These are phyloP conservation scores for Xylaria cubensis DNA, from an alignment of 495 filamentous ascomycete genomes.

Conservation along the genomic window DNA sequence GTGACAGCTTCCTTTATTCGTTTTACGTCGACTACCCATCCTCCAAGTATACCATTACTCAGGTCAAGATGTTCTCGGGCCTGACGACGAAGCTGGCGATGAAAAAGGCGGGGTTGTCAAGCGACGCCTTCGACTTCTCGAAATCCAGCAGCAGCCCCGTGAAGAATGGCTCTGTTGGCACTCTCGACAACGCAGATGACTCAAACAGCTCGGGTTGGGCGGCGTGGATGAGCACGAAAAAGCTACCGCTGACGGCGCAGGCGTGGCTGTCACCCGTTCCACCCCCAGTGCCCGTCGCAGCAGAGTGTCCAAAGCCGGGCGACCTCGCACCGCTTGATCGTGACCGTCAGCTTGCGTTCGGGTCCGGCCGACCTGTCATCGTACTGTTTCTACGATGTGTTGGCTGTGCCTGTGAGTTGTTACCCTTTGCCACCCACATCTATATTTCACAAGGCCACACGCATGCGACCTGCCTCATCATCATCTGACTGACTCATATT, in stretches of 20 bases:
- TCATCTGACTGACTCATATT: constrained; percentile 14
- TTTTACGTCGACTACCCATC: background rate
- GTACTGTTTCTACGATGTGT: constrained; percentile 63
- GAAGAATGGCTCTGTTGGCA: constrained; percentile 32
- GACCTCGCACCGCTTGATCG: constrained; percentile 54
- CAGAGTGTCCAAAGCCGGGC: constrained; percentile 48
- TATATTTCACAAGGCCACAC: background rate
- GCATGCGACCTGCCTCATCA: background rate
- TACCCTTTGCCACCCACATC: background rate
- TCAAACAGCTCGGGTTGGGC: constrained; percentile 42
- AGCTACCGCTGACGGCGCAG: constrained; percentile 47
- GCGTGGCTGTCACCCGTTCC: constrained; percentile 54
- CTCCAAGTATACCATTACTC: background rate
- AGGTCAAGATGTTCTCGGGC: constrained; percentile 50
- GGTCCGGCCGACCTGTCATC: constrained; percentile 48
- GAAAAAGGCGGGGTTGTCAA: constrained; percentile 52
- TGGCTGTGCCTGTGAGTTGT: constrained; percentile 59
- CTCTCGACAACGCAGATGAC: constrained; percentile 38
- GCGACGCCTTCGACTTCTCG: constrained; percentile 46
- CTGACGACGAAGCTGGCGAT: constrained; percentile 57
- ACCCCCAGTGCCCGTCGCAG: constrained; percentile 51
- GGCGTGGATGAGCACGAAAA: constrained; percentile 47
- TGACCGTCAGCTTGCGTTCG: constrained; percentile 50
- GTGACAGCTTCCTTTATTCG: background rate
- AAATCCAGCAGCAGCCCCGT: constrained; percentile 37